phyloP scores from a whole-genome alignment of 805 yeast species.

The Ogataea methanolica region DNA sequence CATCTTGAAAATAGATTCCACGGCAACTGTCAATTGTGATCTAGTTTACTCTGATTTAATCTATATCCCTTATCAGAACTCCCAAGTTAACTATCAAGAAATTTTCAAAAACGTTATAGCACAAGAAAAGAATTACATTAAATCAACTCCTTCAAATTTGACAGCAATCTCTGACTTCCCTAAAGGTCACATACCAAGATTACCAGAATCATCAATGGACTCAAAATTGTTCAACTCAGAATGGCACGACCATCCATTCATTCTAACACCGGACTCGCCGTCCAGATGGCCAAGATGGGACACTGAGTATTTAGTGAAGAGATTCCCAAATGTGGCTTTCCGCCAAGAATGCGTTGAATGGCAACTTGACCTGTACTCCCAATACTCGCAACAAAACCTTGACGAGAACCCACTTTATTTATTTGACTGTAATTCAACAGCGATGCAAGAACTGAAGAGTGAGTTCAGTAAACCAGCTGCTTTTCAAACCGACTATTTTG shows the following conservation, averaged over 20 bases:
- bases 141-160: conserved; percentile 9
- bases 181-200: conserved; percentile 44
- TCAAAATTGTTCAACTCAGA: conserved; percentile 37
- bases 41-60: conserved; percentile 70
- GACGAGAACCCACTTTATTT: conserved; percentile 86
- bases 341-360: conserved; percentile 85
- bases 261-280: conserved; percentile 19
- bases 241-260: conserved; percentile 59
- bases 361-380: conserved; percentile 57
- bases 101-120: conserved; percentile 45
- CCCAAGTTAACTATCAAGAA: conserved; percentile 57
- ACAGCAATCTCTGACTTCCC: conserved; percentile 10
- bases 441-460: conserved; percentile 51
- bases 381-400: conserved; percentile 53
- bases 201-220: conserved; percentile 41
- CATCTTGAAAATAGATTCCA: conserved; percentile 35
- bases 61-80: conserved; percentile 78
- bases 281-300: conserved; percentile 64
- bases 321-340: conserved; percentile 60
- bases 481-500: conserved; percentile 59
- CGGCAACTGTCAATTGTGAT: conserved; percentile 42
- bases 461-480: conserved; percentile 52
- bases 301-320: conserved; percentile 38
- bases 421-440: conserved; percentile 75
- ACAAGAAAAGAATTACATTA: conserved; percentile 33